These are phyloP conservation scores for Datisca glomerata DNA, from an alignment of 306 rosid species.

Conservation along the genomic window DNA sequence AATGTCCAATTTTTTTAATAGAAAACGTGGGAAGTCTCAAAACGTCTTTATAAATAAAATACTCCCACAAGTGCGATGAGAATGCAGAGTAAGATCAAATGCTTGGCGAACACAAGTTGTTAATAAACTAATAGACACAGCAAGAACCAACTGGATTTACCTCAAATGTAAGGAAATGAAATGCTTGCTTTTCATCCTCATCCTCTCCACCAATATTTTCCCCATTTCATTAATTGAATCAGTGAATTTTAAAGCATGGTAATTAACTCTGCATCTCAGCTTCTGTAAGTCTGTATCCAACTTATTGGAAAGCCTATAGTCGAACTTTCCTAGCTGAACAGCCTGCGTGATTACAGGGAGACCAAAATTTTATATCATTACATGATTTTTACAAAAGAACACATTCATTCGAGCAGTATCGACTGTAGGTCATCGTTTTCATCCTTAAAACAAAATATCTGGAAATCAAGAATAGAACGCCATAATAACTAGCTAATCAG, in stretches of 20 bases:
- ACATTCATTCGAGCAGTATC: too few species aligned
- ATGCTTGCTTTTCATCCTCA: constrained; percentile 3
- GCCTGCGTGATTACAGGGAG: not conserved
- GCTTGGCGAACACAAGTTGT: too few species aligned
- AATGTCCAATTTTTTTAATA: not conserved
- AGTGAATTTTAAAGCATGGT: not conserved
- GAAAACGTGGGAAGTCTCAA: not conserved
- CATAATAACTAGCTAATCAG: too few species aligned
- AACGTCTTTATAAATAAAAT: too few species aligned
- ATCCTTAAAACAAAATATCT: too few species aligned
- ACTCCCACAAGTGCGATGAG: too few species aligned
- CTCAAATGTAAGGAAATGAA: not conserved
- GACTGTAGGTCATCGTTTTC: too few species aligned
- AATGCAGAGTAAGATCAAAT: too few species aligned
- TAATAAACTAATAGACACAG: too few species aligned
- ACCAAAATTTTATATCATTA: too few species aligned
- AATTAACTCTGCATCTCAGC: constrained; percentile 2
- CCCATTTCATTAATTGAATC: not conserved
- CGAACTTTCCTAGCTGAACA: not conserved
- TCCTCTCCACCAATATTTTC: not conserved
- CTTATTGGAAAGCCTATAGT: not conserved
- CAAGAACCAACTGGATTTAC: not conserved
- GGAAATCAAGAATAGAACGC: too few species aligned
- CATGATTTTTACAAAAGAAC: too few species aligned
- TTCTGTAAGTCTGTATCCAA: constrained; percentile 2